Conservation (phyloP, 768 basidiomycete species). For the Botryobasidium botryosum region DNA sequence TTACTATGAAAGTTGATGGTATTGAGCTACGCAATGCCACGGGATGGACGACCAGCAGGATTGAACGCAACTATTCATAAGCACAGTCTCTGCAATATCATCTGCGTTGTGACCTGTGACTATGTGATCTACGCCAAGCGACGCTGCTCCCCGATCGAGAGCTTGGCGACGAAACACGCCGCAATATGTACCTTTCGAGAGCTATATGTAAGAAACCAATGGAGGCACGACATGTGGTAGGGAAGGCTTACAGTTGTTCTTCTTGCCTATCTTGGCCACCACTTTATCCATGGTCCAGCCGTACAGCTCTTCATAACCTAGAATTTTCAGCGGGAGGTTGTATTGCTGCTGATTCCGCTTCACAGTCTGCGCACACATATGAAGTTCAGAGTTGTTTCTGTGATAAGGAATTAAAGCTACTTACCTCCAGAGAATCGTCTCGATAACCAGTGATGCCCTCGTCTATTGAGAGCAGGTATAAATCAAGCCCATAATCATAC, state of each 20-base stretch:
- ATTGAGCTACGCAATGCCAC: too few relatives aligned
- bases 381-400: slow-evolving; percentile 5
- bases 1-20: too few relatives aligned
- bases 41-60: too few relatives aligned
- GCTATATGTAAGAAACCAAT: not conserved
- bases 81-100: slow-evolving; percentile 94
- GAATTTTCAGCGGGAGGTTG: slow-evolving; percentile 84
- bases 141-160: slow-evolving; percentile 81
- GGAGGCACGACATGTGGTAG: not conserved
- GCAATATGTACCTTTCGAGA: slow-evolving; percentile 58
- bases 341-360: slow-evolving; percentile 96
- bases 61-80: slow-evolving; percentile 84
- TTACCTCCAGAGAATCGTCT: slow-evolving; percentile 89
- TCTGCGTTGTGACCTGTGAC: slow-evolving; percentile 99
- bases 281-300: slow-evolving; percentile 99
- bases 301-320: slow-evolving; percentile 90
- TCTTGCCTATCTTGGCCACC: slow-evolving; percentile 84
- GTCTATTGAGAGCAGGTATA: slow-evolving; percentile 91
- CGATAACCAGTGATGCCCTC: slow-evolving; percentile 98
- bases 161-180: slow-evolving; percentile 96
- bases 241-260: slow-evolving; percentile 68
- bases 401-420: slow-evolving; percentile 4
- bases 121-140: slow-evolving; percentile 85
- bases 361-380: slow-evolving; percentile 51
- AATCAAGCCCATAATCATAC: slow-evolving; percentile 78